Evolutionary conservation across 2,329 filamentous ascomycete genomes (phyloP).

Genomic region (Aspergillus sp.): DNA sequence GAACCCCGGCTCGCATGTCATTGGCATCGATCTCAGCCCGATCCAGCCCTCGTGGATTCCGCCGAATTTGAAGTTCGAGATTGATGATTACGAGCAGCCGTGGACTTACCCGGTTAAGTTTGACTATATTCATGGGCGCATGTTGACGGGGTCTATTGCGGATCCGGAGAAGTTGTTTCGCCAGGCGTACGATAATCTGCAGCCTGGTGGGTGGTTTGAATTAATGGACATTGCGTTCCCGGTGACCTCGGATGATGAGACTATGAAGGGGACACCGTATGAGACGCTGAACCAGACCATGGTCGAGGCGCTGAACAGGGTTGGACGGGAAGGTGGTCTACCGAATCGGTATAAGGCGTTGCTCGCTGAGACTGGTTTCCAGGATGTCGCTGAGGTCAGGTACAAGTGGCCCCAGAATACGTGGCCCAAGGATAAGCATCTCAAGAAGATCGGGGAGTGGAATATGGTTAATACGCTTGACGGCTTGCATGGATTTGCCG

Average conservation of each 20-base stretch:
- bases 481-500: background rate
- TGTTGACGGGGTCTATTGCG: conserved; percentile 18
- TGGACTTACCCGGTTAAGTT: conserved; percentile 28
- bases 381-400: conserved; percentile 20
- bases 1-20: conserved; percentile 42
- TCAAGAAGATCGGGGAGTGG: conserved; percentile 26
- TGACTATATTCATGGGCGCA: conserved; percentile 32
- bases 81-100: conserved; percentile 29
- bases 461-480: conserved; percentile 7
- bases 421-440: conserved; percentile 29
- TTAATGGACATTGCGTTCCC: conserved; percentile 22
- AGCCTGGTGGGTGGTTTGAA: conserved; percentile 32
- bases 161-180: conserved; percentile 13
- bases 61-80: conserved; percentile 31
- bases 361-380: conserved; percentile 27
- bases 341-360: conserved; percentile 10
- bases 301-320: conserved; percentile 7
- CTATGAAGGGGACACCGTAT: conserved; percentile 18
- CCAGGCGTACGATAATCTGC: conserved; percentile 21
- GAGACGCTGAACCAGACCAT: conserved; percentile 9
- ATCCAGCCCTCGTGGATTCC: conserved; percentile 47
- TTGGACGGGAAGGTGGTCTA: conserved; percentile 21
- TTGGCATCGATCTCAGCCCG: conserved; percentile 50
- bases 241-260: conserved; percentile 28
- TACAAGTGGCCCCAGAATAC: conserved; percentile 27